Base-by-base conservation (phyloP, 139 green algal species). In the Auxenochlorella protothecoides region DNA sequence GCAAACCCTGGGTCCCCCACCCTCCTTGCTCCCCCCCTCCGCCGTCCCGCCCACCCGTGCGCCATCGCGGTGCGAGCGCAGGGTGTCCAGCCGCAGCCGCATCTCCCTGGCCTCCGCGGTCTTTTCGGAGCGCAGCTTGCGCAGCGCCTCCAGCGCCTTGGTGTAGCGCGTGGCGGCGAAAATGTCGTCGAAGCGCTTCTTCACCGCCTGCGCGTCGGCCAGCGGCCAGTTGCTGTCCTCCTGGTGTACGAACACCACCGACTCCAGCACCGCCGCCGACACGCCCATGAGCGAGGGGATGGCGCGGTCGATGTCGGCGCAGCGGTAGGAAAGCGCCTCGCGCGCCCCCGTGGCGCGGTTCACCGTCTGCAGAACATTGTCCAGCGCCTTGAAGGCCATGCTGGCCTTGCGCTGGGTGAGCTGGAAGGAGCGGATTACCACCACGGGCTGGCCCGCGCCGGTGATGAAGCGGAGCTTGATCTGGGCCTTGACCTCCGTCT, bases 181-280 rank as follows among this genome's bases (percentile, higher is more conserved):
- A 59, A 99, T 96, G 73, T 97, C 92, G 72, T 99, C 95, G 84
- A 99, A 99, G 75, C 93, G 94, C 61, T 94, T 92, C 81, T 99
- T 99, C 16, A 99, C 81, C 27, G 83, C 81, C 59, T 84, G 72
- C 8, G 80, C 86, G 63, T 99, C 95, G 4, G 85, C 85, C 67
- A 99, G 85, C 7, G 95, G 95, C 94, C 95, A 99, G 81, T 96
- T 97, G 73, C 84, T 89, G 16, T 98, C 95, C 74, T 99, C 95
- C 78, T 98, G 93, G 80, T 99, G 95, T 63, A 99, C 95, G 75
- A 99, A 99, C 60, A 99, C 95, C 16, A 99, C 95, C 73, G 96
- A 96, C 69, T 98, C 94, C 72, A 99, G 83, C 6, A 95, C 79
- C 5, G 88, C 90, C 73, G 97, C 96, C 52, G 77, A 90, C 44